Evolutionary conservation across 2,329 filamentous ascomycete genomes (phyloP), one percentile per base, ranked within the genome.

Genomic region (Stemphylium lycopersici): DNA sequence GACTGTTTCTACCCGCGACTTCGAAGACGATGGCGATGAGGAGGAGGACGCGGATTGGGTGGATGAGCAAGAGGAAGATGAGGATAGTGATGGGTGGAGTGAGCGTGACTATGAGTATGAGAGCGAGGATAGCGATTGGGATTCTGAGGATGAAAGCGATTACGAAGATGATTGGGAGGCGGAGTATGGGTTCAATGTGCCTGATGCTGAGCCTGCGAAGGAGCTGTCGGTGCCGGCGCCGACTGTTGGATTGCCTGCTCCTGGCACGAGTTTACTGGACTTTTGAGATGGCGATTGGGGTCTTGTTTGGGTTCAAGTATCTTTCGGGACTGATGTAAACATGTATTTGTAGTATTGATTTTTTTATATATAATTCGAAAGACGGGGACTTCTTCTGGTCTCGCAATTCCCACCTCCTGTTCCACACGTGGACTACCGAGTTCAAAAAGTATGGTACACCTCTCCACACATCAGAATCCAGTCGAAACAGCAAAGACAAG

Each of bases 121-220:
- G 22, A 55, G 52, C 8, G 52, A 47, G 13, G 48, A 52, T 2
- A 52, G 52, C 6, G 48, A 55, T 4, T 55, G 52, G 52, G 52
- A 55, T 34, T 55, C 52, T 4, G 52, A 55, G 4, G 42, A 55
- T 18, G 52, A 55, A 1, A 55, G 52, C 18, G 52, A 55, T 31
- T 55, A 55, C 5, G 52, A 55, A 26, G 52, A 55, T 37, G 52
- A 55, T 34, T 55, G 52, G 52, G 52, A 55, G 26, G 52, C 52
- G 1, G 52, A 55, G 48, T 47, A 47, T 34, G 48, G 48, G 3
- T 55, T 55, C 10, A 22, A 10, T 31, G 31, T 55, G 16, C 52
- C 47, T 2, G 52, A 29, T 18, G 37, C 22, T 11, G 31, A 32
- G 18, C 41, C 41, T 3, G 8, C 5, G 1, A 51, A 55, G 18